These are phyloP conservation scores for Orbilia javanica DNA, from an alignment of 2,329 filamentous ascomycete species.

Conservation along the genomic window DNA sequence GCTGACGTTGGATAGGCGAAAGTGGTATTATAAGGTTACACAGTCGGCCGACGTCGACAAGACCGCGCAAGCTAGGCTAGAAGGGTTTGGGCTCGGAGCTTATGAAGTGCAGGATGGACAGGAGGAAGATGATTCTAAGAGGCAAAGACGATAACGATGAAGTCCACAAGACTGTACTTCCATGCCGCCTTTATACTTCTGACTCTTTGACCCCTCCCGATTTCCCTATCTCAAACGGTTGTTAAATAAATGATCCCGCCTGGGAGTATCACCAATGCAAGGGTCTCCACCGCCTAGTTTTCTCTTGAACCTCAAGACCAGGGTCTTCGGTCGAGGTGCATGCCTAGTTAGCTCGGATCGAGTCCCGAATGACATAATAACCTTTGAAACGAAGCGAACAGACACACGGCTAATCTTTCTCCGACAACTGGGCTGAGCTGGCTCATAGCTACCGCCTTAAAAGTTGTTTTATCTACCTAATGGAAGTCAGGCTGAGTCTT, in stretches of 20 bases:
- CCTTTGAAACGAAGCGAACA: conserved; percentile 6
- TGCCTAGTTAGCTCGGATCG: not conserved
- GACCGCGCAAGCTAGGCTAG: not conserved
- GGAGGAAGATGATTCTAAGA: too few species aligned
- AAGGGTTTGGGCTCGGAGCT: not conserved
- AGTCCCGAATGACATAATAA: conserved; percentile 19
- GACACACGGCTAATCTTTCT: conserved; percentile 11
- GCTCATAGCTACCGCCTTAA: not conserved
- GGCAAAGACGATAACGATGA: not conserved
- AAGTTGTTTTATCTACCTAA: not conserved
- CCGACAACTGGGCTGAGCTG: conserved; percentile 9
- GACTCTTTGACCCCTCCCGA: not conserved
- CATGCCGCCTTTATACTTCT: not conserved
- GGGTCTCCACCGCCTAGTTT: conserved; percentile 1
- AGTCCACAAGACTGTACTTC: not conserved
- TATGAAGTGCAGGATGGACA: not conserved
- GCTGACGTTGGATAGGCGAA: conserved; percentile 13
- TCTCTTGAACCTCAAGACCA: not conserved
- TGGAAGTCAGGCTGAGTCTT: conserved; percentile 13
- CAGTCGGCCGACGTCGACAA: not conserved
- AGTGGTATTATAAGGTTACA: not conserved
- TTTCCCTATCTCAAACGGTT: not conserved
- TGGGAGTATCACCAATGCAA: not conserved
- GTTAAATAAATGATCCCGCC: not conserved
- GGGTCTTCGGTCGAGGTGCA: not conserved